Conservation (phyloP, 2,329 filamentous ascomycete genomes). For the Alternaria burnsii region DNA sequence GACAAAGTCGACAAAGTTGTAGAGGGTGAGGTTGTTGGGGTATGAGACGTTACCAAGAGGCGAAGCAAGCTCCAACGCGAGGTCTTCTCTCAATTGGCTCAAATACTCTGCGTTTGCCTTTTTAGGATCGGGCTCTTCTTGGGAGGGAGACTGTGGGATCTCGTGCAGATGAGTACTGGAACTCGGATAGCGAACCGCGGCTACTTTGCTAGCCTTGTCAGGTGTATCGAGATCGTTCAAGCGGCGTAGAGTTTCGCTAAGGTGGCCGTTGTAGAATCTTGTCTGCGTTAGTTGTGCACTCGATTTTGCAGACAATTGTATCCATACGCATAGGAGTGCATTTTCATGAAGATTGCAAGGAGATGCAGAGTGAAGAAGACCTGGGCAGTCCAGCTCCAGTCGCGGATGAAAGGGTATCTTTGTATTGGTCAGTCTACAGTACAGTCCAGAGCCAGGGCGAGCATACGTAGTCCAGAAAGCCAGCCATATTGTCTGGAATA, state of each 20-base stretch:
- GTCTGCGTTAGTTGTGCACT: not conserved
- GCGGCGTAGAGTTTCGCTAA: slow-evolving; percentile 85
- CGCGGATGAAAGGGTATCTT: slow-evolving; percentile 79
- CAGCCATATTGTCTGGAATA: slow-evolving; percentile 83
- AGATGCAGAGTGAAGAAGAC: slow-evolving; percentile 94
- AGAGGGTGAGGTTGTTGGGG: slow-evolving; percentile 82
- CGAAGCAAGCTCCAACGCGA: slow-evolving; percentile 90
- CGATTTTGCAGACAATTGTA: not conserved
- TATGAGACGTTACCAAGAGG: slow-evolving; percentile 90
- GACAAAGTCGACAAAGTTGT: slow-evolving; percentile 86
- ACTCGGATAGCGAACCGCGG: slow-evolving; percentile 77
- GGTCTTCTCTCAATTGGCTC: slow-evolving; percentile 78
- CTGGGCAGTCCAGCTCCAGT: slow-evolving; percentile 97
- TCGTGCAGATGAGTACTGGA: slow-evolving; percentile 61
- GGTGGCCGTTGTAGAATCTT: slow-evolving; percentile 91
- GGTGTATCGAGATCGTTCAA: slow-evolving; percentile 82
- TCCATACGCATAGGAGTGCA: slow-evolving; percentile 84
- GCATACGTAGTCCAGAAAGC: slow-evolving; percentile 76
- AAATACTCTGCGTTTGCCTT: slow-evolving; percentile 55
- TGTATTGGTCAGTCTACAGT: slow-evolving; percentile 16
- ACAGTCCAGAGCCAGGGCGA: not conserved
- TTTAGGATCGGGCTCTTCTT: slow-evolving; percentile 54
- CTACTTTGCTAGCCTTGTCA: slow-evolving; percentile 71
- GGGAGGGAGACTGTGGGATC: slow-evolving; percentile 55
- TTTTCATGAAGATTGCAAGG: slow-evolving; percentile 95